Conservation (phyloP, 495 filamentous ascomycete species). For the Pyrenopolyporus hunteri region DNA sequence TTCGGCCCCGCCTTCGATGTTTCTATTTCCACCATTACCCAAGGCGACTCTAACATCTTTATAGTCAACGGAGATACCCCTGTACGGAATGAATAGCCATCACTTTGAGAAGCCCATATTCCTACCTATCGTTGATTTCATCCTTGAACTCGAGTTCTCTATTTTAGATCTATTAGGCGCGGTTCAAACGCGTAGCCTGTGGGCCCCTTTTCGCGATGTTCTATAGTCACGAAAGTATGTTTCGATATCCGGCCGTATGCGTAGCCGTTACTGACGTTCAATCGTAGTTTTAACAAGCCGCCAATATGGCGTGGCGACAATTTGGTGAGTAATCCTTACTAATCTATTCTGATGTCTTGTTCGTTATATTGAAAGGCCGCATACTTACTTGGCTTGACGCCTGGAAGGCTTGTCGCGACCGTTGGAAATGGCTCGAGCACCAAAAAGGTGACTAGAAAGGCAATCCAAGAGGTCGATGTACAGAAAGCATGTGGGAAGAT, state of each 20-base stretch:
- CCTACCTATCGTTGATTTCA: neutral
- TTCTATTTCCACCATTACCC: neutral
- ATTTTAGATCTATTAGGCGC: neutral
- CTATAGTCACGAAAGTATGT: conserved; percentile 87
- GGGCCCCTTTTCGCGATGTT: conserved; percentile 66
- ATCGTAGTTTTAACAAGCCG: conserved; percentile 79
- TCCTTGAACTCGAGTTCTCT: neutral
- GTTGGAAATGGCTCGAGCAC: conserved; percentile 71
- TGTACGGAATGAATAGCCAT: neutral
- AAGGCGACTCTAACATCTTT: neutral
- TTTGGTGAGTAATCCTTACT: conserved; percentile 69
- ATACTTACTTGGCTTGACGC: conserved; percentile 8
- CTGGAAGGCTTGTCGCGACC: conserved; percentile 84
- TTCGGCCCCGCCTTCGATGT: neutral
- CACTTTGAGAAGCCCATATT: neutral
- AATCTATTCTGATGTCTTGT: neutral
- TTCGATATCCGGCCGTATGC: neutral
- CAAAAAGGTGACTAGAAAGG: conserved; percentile 80
- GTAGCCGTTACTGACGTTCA: conserved; percentile 31
- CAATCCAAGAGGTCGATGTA: conserved; percentile 87
- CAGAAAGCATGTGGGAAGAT: conserved; percentile 87
- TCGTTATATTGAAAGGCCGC: neutral
- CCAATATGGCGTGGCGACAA: conserved; percentile 89
- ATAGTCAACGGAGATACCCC: neutral
- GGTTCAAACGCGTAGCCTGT: neutral